A percentile compares a stretch with the other conserved stretches of the same genome.
Evolutionary conservation across 306 rosid species (phyloP).

Genomic region (Trichosanthes cucumerina): DNA sequence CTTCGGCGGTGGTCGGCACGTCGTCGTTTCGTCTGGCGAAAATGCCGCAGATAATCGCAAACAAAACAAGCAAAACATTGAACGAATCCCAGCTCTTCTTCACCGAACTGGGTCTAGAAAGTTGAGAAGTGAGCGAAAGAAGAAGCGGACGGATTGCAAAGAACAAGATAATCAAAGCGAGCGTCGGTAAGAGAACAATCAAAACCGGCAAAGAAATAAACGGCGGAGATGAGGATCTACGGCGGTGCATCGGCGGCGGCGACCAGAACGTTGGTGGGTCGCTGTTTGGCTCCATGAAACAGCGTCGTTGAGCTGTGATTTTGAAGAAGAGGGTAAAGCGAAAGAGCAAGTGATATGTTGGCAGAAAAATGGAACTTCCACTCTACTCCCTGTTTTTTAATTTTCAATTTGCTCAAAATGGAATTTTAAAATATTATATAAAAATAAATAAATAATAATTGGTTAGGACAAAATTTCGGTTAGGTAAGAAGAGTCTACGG

Average conservation of each 20-base stretch:
- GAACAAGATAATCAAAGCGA: constrained; percentile 37
- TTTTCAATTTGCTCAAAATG: neutral
- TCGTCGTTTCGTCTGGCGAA: constrained; percentile 53
- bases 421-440: neutral
- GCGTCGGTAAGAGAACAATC: constrained; percentile 54
- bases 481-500: neutral
- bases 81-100: constrained; percentile 73
- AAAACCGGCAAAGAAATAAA: constrained; percentile 51
- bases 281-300: constrained; percentile 5
- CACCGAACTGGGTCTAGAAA: constrained; percentile 40
- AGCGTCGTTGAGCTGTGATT: constrained; percentile 2
- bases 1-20: constrained; percentile 12
- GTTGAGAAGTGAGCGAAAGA: constrained; percentile 37
- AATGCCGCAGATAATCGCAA: constrained; percentile 60
- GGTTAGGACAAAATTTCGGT: neutral
- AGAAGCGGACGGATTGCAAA: constrained; percentile 47
- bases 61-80: constrained; percentile 49
- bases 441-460: neutral
- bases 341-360: constrained; percentile 4
- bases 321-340: neutral
- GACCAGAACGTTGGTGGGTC: constrained; percentile 19
- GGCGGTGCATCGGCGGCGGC: constrained; percentile 32
- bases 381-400: neutral
- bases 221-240: constrained; percentile 33
- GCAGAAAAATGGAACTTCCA: constrained; percentile 12